A percentile compares a stretch with the other conserved stretches of the same genome.
These are phyloP conservation scores for Darksidea phi DNA, from an alignment of 495 filamentous ascomycete species.

Conservation along the genomic window DNA sequence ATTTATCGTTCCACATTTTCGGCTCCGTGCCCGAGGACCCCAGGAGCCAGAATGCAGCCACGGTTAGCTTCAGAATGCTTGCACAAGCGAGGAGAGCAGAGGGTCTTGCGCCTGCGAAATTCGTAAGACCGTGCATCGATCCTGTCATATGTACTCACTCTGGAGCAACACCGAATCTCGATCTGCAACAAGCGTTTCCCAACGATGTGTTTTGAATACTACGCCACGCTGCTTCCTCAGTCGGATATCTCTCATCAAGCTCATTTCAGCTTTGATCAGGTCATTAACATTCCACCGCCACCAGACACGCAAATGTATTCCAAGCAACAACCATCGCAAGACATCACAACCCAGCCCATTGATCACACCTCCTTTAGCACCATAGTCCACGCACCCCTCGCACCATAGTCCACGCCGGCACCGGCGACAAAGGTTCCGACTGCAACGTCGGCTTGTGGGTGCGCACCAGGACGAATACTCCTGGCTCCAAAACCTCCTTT, in stretches of 20 bases:
- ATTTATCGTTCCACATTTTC: slow-evolving; percentile 32
- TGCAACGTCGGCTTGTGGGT: slow-evolving; percentile 43
- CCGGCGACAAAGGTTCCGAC: slow-evolving; percentile 44
- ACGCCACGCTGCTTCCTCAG: slow-evolving; percentile 36
- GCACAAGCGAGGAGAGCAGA: slow-evolving; percentile 31
- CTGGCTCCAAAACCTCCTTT: slow-evolving; percentile 41
- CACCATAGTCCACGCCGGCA: slow-evolving; percentile 40
- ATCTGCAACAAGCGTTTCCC: slow-evolving; percentile 30
- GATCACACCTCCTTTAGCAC: slow-evolving; percentile 30
- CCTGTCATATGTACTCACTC: slow-evolving; percentile 44
- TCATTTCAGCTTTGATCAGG: slow-evolving; percentile 31
- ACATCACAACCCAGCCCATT: slow-evolving; percentile 14
- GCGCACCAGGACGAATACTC: slow-evolving; percentile 35
- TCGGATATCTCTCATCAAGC: slow-evolving; percentile 8
- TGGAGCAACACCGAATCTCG: slow-evolving; percentile 44
- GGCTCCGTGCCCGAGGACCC: slow-evolving; percentile 20
- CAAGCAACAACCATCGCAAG: slow-evolving; percentile 29
- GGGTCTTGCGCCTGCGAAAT: slow-evolving; percentile 39
- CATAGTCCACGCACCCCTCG: slow-evolving; percentile 34
- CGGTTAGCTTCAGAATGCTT: slow-evolving; percentile 37
- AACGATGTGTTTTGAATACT: slow-evolving; percentile 32
- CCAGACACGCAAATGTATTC: slow-evolving; percentile 19
- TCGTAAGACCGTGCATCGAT: slow-evolving; percentile 45
- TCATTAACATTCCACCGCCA: slow-evolving; percentile 28
- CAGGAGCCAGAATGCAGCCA: slow-evolving; percentile 26